Base-by-base conservation (phyloP, 1,139 yeast species). In the Suhomyces panamericanus region DNA sequence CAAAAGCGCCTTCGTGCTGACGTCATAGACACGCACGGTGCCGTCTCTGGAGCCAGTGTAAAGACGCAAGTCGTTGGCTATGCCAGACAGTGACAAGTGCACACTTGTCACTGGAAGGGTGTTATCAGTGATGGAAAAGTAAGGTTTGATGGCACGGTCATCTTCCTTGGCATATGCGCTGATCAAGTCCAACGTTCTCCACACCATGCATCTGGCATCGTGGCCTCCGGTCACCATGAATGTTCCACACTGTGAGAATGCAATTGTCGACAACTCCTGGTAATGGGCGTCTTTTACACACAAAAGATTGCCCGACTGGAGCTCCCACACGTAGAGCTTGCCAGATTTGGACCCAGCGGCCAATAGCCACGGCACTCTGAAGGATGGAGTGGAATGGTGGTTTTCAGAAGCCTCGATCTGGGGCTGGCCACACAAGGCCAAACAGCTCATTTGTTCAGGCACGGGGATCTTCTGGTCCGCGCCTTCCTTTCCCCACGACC, bases 211-310 rank as follows among this genome's bases (percentile, higher is more conserved):
- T 51, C 97, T 73, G 1, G 96, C 81, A 69, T 93, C 99, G 37
- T 75, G 76, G 50, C 96, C 89, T n/a, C 85, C 88, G 4, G 93
- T 78, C 13, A 87, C 74, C 37, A 93, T 59, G 49, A 78, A 84
- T 8, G 81, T 77, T 6, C 93, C 93, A 58, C 90, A 86, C 14
- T 66, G 52, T 2, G 87, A 71, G 54, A 87, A 80, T 49, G 71
- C 73, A 24, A 91, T 62, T 29, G 73, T 73, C 0, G 85, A 77
- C 12, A 90, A 75, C 6, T 77, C 75, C 64, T 91, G 97, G 64
- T 89, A 93, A 67, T 93, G 99, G 1, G 89, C 85, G 42, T 88
- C 93, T 56, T 81, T 81, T 9, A 83, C 93, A 49, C 80, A 75
- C 31, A 91, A 57, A 47, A 93, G 70, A 39, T 81, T 69, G 1